phyloP scores from a whole-genome alignment of 805 yeast species.

The Kluyveromyces lactis region DNA sequence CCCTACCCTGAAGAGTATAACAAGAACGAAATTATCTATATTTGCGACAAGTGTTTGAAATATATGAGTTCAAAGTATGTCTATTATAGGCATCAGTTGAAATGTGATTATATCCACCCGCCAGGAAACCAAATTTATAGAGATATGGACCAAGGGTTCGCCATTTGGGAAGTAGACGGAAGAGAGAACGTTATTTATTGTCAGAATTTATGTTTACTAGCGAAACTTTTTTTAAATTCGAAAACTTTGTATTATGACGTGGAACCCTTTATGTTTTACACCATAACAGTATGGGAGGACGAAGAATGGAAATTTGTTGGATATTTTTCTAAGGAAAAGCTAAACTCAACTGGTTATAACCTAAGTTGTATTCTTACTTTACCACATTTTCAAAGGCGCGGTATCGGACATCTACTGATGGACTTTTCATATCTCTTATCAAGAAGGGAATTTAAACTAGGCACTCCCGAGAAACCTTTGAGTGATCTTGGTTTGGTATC shows the following conservation, averaged over 20 bases:
- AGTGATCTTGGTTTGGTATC: slow-evolving; percentile 80
- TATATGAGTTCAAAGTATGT: slow-evolving; percentile 66
- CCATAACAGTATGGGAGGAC: slow-evolving; percentile 52
- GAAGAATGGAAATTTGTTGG: slow-evolving; percentile 80
- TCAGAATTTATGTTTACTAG: slow-evolving; percentile 82
- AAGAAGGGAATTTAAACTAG: slow-evolving; percentile 62
- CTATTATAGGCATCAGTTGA: slow-evolving; percentile 59
- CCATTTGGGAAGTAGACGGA: slow-evolving; percentile 92
- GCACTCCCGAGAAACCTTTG: slow-evolving; percentile 94
- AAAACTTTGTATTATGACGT: slow-evolving; percentile 92
- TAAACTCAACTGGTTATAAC: slow-evolving; percentile 69
- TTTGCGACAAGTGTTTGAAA: slow-evolving; percentile 80
- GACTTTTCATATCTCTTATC: slow-evolving; percentile 82
- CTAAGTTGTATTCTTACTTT: slow-evolving; percentile 85
- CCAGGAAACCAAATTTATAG: slow-evolving; percentile 92
- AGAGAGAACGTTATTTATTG: slow-evolving; percentile 73
- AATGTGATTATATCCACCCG: slow-evolving; percentile 67
- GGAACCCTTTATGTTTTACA: slow-evolving; percentile 88
- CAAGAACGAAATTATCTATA: slow-evolving; percentile 49
- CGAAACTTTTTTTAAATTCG: slow-evolving; percentile 82
- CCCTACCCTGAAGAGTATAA: slow-evolving; percentile 89
- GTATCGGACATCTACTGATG: slow-evolving; percentile 82
- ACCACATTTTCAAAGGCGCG: slow-evolving; percentile 80
- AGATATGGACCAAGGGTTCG: slow-evolving; percentile 37
- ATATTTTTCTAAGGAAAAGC: slow-evolving; percentile 81